Percentiles rank a stretch among this genome's conserved stretches.
These are phyloP conservation scores for Penicillium sp. DNA, from an alignment of 2,329 filamentous ascomycete species.

Conservation along the genomic window DNA sequence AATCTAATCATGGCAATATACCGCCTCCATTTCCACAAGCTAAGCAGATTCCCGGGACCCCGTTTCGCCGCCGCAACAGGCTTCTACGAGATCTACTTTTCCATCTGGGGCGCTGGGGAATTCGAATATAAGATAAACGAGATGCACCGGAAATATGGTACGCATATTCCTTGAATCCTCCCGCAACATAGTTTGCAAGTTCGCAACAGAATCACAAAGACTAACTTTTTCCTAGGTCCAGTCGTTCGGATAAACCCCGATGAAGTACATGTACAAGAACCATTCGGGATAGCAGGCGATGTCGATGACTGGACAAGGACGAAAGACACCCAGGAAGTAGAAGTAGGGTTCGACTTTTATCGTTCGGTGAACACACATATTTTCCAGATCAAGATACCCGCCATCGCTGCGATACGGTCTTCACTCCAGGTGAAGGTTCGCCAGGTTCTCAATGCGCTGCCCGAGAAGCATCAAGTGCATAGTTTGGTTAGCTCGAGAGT, in stretches of 20 bases:
- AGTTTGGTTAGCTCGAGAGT: slow-evolving; percentile 8
- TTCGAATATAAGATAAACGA: slow-evolving; percentile 21
- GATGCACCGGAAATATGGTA: slow-evolving; percentile 23
- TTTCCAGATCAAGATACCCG: slow-evolving; percentile 17
- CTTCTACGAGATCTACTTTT: slow-evolving; percentile 23
- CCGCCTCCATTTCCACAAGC: slow-evolving; percentile 23
- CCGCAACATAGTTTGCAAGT: too few relatives aligned
- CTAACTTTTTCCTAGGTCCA: too few relatives aligned
- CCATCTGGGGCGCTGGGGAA: slow-evolving; percentile 11
- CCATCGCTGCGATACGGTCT: slow-evolving; percentile 15
- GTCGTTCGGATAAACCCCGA: slow-evolving; percentile 25
- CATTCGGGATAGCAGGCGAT: slow-evolving; percentile 4
- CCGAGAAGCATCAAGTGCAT: slow-evolving; percentile 16
- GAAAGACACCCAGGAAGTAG: slow-evolving; percentile 13
- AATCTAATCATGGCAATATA: slow-evolving; percentile 19
- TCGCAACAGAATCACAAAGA: too few relatives aligned
- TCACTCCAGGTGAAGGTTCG: slow-evolving; percentile 18
- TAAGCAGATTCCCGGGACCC: slow-evolving; percentile 23
- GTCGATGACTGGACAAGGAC: slow-evolving; percentile 22
- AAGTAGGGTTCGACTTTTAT: not conserved
- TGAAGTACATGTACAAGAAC: slow-evolving; percentile 23
- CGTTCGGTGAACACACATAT: slow-evolving; percentile 1
- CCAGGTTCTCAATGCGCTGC: slow-evolving; percentile 15
- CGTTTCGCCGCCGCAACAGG: slow-evolving; percentile 21
- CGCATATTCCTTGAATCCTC: too few relatives aligned